phyloP scores from a whole-genome alignment of 495 filamentous ascomycete genomes.

The Hyaloscypha finlandica region DNA sequence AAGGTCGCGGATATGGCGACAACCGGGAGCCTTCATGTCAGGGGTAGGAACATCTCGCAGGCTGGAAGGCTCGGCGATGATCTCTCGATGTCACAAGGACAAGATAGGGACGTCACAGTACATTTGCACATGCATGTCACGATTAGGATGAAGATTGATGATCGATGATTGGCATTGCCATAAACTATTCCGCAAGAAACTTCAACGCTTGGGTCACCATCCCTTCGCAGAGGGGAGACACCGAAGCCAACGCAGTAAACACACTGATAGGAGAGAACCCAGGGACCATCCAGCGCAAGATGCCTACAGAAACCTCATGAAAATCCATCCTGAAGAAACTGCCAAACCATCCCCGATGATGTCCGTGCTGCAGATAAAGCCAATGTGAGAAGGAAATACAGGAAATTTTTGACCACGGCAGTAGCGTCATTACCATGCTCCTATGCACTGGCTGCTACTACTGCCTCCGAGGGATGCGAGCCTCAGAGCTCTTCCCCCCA shows the following conservation, averaged over 20 bases:
- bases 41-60: not conserved
- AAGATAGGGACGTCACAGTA: too few species aligned
- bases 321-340: conserved; percentile 11
- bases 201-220: conserved; percentile 34
- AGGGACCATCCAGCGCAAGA: conserved; percentile 6
- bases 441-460: conserved; percentile 25
- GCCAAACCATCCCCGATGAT: not conserved
- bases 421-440: conserved; percentile 35
- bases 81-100: too few species aligned
- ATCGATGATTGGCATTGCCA: conserved; percentile 3
- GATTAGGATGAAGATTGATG: not conserved
- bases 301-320: conserved; percentile 14
- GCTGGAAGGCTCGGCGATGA: too few species aligned
- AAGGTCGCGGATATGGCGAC: conserved; percentile 13
- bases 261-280: not conserved
- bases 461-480: conserved; percentile 30
- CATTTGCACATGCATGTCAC: not conserved
- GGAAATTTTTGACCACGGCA: conserved; percentile 29
- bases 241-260: conserved; percentile 26
- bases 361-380: not conserved
- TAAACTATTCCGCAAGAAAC: conserved; percentile 17
- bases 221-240: conserved; percentile 34
- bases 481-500: conserved; percentile 30
- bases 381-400: conserved; percentile 20
- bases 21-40: not conserved